These are phyloP conservation scores for Helianthus tuberosus DNA, from an alignment of 129 eudicot genomes.

Conservation along the genomic window DNA sequence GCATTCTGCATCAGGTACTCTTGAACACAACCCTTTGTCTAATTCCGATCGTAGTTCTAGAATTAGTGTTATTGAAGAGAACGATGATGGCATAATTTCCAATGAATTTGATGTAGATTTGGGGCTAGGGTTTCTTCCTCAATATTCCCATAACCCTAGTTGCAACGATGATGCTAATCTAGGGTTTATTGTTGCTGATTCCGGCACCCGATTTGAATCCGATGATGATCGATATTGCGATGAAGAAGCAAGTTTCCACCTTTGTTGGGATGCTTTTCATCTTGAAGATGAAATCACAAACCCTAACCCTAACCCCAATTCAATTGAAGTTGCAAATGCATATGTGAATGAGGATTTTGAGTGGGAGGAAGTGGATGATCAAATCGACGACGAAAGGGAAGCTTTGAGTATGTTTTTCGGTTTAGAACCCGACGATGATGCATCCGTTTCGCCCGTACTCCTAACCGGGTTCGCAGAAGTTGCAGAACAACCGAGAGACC, in stretches of 20 bases:
- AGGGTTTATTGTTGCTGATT: conserved; percentile 36
- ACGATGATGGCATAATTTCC: conserved; percentile 25
- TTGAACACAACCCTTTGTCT: background rate
- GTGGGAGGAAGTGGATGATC: conserved; percentile 70
- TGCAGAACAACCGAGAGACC: conserved; percentile 23
- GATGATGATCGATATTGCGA: conserved; percentile 15
- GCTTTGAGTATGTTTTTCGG: conserved; percentile 45
- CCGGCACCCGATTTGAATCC: conserved; percentile 15
- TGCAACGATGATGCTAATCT: conserved; percentile 1
- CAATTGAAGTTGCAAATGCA: background rate
- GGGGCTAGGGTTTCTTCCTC: conserved; percentile 37
- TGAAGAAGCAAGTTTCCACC: conserved; percentile 33
- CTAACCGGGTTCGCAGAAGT: background rate
- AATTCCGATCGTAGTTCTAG: conserved; percentile 25
- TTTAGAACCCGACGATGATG: conserved; percentile 48
- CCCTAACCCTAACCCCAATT: background rate
- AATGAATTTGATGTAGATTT: conserved; percentile 40
- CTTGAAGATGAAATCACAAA: conserved; percentile 34
- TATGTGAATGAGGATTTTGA: conserved; percentile 48
- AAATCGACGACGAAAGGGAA: conserved; percentile 47
- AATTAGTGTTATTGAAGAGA: conserved; percentile 32
- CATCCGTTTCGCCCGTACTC: conserved; percentile 30
- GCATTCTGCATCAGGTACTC: background rate
- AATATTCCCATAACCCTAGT: conserved; percentile 13
- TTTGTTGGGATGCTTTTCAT: conserved; percentile 62